Evolutionary conservation across 768 basidiomycete species (phyloP).

Genomic region (Suillus fuscotomentosus): DNA sequence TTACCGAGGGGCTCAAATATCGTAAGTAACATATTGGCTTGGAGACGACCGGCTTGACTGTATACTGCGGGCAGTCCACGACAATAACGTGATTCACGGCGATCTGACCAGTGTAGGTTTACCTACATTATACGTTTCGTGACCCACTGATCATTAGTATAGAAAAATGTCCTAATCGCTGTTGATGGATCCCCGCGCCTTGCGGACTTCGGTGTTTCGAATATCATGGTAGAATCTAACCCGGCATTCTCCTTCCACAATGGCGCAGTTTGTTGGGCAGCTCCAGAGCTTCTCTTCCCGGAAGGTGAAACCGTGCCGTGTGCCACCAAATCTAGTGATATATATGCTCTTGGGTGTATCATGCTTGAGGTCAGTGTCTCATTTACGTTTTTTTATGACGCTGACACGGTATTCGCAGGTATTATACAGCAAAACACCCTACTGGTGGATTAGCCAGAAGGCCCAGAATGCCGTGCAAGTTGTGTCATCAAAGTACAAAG

Average conservation of each 20-base stretch:
- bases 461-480: too few relatives aligned
- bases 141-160: background rate
- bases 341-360: conserved; percentile 46
- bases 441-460: conserved; percentile 13
- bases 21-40: conserved; percentile 9
- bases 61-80: conserved; percentile 3
- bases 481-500: conserved; percentile 12
- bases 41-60: background rate
- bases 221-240: conserved; percentile 22
- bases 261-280: conserved; percentile 42
- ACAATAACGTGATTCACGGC: conserved; percentile 1
- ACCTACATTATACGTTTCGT: too few relatives aligned
- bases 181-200: conserved; percentile 37
- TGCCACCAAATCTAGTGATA: conserved; percentile 30
- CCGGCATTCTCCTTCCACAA: conserved; percentile 24
- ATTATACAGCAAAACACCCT: conserved; percentile 24
- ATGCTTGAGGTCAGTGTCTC: conserved; percentile 23
- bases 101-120: conserved; percentile 10
- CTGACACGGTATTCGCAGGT: conserved; percentile 9
- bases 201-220: conserved; percentile 45
- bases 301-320: conserved; percentile 6
- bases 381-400: conserved; percentile 13
- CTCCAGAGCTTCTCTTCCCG: conserved; percentile 27
- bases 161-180: conserved; percentile 31
- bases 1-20: conserved; percentile 22